phyloP scores from a whole-genome alignment of 208 protist species.

The Angomonas deanei region DNA sequence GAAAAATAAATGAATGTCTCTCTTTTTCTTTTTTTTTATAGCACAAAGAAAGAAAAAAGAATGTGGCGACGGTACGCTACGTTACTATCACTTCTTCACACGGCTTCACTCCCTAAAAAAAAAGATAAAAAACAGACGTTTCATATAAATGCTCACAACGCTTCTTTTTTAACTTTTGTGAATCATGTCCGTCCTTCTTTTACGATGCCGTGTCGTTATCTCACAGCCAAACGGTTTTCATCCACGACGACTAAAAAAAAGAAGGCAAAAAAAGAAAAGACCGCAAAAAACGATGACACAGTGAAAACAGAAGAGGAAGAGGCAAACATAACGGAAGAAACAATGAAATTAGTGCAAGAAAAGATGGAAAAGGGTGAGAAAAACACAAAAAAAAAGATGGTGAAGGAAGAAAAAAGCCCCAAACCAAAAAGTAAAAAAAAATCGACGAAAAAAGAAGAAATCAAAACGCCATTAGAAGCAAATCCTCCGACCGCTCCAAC shows the following conservation, averaged over 20 bases:
- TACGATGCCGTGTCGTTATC: neutral
- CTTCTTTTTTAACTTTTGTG: neutral
- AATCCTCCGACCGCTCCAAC: neutral
- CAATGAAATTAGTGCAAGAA: too few relatives aligned
- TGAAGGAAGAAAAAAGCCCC: neutral
- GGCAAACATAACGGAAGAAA: too few relatives aligned
- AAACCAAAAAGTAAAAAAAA: neutral
- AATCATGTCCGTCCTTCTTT: neutral
- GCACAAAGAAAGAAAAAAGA: too few relatives aligned
- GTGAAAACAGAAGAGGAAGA: too few relatives aligned
- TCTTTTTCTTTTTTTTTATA: neutral
- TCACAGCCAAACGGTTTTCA: neutral
- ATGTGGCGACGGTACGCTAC: too few relatives aligned
- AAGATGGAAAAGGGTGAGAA: neutral
- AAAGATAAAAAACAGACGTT: neutral
- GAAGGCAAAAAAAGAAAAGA: neutral
- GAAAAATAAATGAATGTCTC: neutral
- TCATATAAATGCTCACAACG: neutral
- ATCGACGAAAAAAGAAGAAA: neutral
- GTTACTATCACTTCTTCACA: neutral
- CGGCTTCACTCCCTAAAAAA: neutral
- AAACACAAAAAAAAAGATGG: neutral
- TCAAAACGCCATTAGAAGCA: neutral
- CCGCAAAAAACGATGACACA: too few relatives aligned
- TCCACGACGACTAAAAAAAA: neutral